phyloP scores from a whole-genome alignment of 371 early-diverging fungal genomes.

The Syncephalis fuscata region DNA sequence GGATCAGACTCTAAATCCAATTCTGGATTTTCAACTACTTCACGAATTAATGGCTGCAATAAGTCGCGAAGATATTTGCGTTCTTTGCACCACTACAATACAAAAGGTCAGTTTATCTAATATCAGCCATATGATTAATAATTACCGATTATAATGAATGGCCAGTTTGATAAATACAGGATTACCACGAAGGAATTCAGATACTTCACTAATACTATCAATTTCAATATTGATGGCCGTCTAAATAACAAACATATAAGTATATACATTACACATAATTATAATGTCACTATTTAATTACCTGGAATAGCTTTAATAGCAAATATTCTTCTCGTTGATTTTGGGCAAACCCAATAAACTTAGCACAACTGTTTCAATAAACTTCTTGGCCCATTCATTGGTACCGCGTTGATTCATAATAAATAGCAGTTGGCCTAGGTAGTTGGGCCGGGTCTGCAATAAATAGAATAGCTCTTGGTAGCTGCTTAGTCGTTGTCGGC shows the following conservation, averaged over 20 bases:
- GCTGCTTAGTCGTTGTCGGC: constrained; percentile 45
- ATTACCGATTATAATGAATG: constrained; percentile 61
- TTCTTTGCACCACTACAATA: constrained; percentile 69
- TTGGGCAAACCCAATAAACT: constrained; percentile 93
- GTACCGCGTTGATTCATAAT: constrained; percentile 45
- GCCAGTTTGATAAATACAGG: constrained; percentile 91
- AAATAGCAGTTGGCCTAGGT: constrained; percentile 75
- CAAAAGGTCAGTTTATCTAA: constrained; percentile 6
- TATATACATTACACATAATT: neutral
- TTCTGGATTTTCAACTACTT: constrained; percentile 51
- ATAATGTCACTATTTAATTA: constrained; percentile 10
- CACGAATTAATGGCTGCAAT: constrained; percentile 60
- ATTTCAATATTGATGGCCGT: constrained; percentile 79
- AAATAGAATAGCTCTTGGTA: constrained; percentile 90
- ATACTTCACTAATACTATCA: constrained; percentile 56
- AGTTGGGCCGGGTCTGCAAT: constrained; percentile 90
- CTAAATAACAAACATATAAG: constrained; percentile 12
- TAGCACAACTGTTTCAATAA: constrained; percentile 78
- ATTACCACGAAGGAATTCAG: constrained; percentile 86
- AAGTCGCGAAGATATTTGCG: constrained; percentile 76
- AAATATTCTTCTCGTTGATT: constrained; percentile 94
- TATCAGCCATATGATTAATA: constrained; percentile 9
- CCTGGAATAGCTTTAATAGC: constrained; percentile 85
- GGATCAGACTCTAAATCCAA: constrained; percentile 89
- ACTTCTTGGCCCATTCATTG: constrained; percentile 41